Evolutionary conservation across 2,329 filamentous ascomycete genomes (phyloP).

Genomic region (Dothistroma septosporum): DNA sequence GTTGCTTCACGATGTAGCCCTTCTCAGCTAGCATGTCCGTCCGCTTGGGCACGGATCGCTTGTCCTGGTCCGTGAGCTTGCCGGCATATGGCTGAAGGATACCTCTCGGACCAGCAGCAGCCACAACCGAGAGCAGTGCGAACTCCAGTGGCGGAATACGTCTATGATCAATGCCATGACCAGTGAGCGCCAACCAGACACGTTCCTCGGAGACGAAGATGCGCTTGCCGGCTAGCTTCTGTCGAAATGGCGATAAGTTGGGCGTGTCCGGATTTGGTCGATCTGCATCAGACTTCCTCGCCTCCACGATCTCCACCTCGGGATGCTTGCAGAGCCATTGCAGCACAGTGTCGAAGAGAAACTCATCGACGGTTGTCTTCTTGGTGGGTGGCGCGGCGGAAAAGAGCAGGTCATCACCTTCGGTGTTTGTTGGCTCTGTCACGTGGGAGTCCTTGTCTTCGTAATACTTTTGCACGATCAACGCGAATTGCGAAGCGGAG

Average conservation of each 20-base stretch:
- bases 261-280: constrained; percentile 39
- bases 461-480: constrained; percentile 39
- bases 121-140: constrained; percentile 55
- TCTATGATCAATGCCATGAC: constrained; percentile 54
- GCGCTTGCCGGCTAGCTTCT: constrained; percentile 27
- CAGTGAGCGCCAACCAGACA: constrained; percentile 58
- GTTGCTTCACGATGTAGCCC: constrained; percentile 59
- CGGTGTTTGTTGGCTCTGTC: not conserved
- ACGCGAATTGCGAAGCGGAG: constrained; percentile 39
- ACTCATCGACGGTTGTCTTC: constrained; percentile 42
- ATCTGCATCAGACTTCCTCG: constrained; percentile 35
- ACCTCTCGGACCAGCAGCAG: constrained; percentile 50
- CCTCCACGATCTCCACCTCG: constrained; percentile 50
- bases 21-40: constrained; percentile 55
- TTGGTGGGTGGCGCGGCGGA: constrained; percentile 23
- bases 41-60: constrained; percentile 59
- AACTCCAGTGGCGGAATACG: constrained; percentile 55
- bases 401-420: constrained; percentile 24
- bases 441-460: constrained; percentile 21
- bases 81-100: constrained; percentile 56
- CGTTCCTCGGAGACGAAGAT: constrained; percentile 53
- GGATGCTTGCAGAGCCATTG: constrained; percentile 53
- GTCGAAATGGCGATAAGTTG: not conserved
- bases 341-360: constrained; percentile 54
- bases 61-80: constrained; percentile 57